phyloP scores from a whole-genome alignment of 441 rosid genomes.

The Melastoma candidum region DNA sequence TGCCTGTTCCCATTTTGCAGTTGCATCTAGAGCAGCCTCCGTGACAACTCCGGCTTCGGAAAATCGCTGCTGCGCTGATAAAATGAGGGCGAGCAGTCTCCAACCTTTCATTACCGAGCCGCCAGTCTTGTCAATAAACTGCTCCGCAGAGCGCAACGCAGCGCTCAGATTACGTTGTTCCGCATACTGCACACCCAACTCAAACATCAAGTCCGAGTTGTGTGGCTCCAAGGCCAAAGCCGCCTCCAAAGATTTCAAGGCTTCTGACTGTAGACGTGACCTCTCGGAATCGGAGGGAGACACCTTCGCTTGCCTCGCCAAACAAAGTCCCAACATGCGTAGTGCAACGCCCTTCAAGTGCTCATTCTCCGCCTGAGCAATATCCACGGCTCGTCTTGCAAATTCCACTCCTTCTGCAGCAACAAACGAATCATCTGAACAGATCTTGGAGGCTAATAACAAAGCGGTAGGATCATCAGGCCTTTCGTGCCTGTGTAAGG shows the following conservation, averaged over 20 bases:
- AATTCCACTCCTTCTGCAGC: conserved; percentile 74
- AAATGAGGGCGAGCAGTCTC: conserved; percentile 69
- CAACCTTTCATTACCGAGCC: conserved; percentile 82
- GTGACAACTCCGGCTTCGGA: conserved; percentile 80
- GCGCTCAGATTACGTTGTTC: conserved; percentile 70
- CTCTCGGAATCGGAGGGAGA: conserved; percentile 77
- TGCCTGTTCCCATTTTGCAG: conserved; percentile 86
- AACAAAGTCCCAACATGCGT: conserved; percentile 69
- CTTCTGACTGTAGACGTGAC: conserved; percentile 69
- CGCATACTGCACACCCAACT: conserved; percentile 75
- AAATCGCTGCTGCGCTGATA: conserved; percentile 81
- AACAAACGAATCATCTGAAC: conserved; percentile 54
- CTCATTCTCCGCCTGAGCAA: conserved; percentile 47
- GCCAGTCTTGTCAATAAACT: conserved; percentile 65
- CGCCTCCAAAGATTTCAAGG: conserved; percentile 58
- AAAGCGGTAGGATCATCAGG: conserved; percentile 64
- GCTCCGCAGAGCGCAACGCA: conserved; percentile 60
- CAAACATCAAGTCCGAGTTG: conserved; percentile 68
- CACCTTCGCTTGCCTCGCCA: conserved; percentile 67
- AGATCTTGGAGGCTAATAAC: conserved; percentile 72
- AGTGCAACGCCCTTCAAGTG: conserved; percentile 71
- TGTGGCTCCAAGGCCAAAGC: conserved; percentile 55
- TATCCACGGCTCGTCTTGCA: conserved; percentile 52
- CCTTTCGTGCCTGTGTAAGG: conserved; percentile 61
- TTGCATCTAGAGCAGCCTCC: conserved; percentile 92